Conservation (phyloP, 78 protist species). For the Pelomyxa schiedti region DNA sequence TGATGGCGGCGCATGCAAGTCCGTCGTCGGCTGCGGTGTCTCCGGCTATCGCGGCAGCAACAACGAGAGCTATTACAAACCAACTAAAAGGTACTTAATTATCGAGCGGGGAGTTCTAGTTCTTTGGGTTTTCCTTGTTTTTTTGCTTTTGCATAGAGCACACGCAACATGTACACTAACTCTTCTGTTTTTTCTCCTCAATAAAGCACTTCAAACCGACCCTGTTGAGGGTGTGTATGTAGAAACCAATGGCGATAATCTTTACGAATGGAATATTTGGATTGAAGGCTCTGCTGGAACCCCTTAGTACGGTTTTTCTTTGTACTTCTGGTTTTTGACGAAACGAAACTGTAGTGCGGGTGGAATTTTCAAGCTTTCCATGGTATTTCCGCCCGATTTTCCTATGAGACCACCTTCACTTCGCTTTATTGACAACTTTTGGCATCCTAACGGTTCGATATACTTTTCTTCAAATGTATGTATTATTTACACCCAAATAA, state of each 20-base stretch:
- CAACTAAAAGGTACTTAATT: too few species aligned
- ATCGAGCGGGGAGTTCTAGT: too few species aligned
- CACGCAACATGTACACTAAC: too few species aligned
- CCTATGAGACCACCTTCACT: constrained; percentile 71
- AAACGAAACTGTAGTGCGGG: constrained; percentile 20
- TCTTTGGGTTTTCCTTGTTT: too few species aligned
- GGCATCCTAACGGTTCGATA: constrained; percentile 75
- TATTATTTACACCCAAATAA: background rate
- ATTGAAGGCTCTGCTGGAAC: constrained; percentile 47
- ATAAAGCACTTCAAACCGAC: constrained; percentile 32
- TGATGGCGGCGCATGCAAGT: too few species aligned
- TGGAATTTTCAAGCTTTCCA: constrained; percentile 33
- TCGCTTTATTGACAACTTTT: constrained; percentile 42
- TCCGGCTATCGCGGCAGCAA: too few species aligned
- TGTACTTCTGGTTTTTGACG: background rate
- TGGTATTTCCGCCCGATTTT: constrained; percentile 60
- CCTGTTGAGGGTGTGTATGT: constrained; percentile 27
- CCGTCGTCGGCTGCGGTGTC: too few species aligned
- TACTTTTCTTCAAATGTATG: background rate
- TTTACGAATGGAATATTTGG: constrained; percentile 26
- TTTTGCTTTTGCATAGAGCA: too few species aligned
- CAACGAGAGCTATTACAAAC: too few species aligned
- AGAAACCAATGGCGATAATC: constrained; percentile 18
- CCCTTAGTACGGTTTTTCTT: constrained; percentile 15
- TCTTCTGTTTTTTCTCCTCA: too few species aligned